Base-by-base conservation (phyloP, 352 stramenopile genomes). In the Phytophthora ohioensis region DNA sequence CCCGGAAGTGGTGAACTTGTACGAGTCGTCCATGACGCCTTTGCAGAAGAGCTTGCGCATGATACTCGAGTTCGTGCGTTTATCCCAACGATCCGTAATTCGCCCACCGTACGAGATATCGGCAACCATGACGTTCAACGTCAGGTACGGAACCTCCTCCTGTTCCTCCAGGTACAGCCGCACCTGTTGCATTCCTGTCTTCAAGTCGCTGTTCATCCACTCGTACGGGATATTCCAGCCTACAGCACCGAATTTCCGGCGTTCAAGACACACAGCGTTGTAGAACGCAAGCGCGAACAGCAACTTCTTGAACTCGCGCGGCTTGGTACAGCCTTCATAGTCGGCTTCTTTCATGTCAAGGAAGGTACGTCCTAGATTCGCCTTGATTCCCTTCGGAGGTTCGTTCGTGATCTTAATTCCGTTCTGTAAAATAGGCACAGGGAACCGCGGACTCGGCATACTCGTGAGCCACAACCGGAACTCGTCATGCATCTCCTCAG, bases 321-420 rank as follows among this genome's bases (percentile, higher is more conserved):
- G 79, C 60, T 98, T 98, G n/a, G 86, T 85, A 64, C 90, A 97
- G 32, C 66, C 79, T 59, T 97, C 91, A 52, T 95, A 97, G 49
- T 98, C 87, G 5, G 73, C 76, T 31, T 98, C 91, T 61, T 93
- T 96, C 80, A 98, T 94, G 59, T 98, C 93, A 11, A 94, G 72
- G 74, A 98, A 98, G 0, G 92, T 97, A 34, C 95, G 85, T n/a
- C 88, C 84, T 4, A 98, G 69, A 72, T 98, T 98, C 4, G 93
- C 93, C 30, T 90, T 90, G 58, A 98, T 91, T 17, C 95, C 95
- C 49, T 93, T 90, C 0, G 95, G 95, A 10, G 95, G 93, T 55
- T 99, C 96, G 56, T 98, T 98, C 2, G 95, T 98, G 59, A 98
- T 97, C 72, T 98, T 98, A 73, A 98, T 98, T 31, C 95, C 94